phyloP scores from a whole-genome alignment of 805 yeast genomes.

The Myxozyma geophila region DNA sequence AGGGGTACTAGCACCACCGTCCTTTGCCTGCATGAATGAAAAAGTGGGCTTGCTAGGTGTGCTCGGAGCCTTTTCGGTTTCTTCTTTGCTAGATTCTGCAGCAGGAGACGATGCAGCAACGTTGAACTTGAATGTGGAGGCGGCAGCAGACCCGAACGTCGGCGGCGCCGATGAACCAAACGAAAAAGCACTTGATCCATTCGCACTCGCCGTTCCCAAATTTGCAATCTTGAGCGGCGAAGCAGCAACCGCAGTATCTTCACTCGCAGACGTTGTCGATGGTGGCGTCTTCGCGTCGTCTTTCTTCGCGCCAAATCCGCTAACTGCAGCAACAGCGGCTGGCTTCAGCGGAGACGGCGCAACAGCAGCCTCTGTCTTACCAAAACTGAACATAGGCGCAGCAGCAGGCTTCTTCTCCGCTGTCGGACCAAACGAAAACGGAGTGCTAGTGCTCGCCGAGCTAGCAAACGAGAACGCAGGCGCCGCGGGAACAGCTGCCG shows the following conservation, averaged over 20 bases:
- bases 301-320: background rate
- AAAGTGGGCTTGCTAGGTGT: constrained; percentile 20
- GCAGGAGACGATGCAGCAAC: constrained; percentile 16
- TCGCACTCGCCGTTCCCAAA: constrained; percentile 16
- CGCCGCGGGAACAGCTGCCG: background rate
- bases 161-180: background rate
- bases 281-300: too few species aligned
- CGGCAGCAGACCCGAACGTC: constrained; percentile 3
- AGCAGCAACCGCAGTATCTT: constrained; percentile 7
- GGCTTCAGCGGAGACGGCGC: constrained; percentile 3
- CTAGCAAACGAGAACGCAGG: constrained; percentile 1
- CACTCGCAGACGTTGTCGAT: constrained; percentile 20
- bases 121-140: constrained; percentile 30
- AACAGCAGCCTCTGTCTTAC: background rate
- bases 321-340: background rate
- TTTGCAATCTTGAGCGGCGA: constrained; percentile 28
- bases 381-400: background rate
- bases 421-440: constrained; percentile 10
- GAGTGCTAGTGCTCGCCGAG: background rate
- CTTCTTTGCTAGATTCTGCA: background rate
- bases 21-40: constrained; percentile 22
- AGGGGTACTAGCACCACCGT: constrained; percentile 18
- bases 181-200: constrained; percentile 13
- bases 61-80: background rate
- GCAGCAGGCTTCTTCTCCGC: background rate